Evolutionary conservation across 2,329 filamentous ascomycete species (phyloP).

Genomic region (Alternaria panax): DNA sequence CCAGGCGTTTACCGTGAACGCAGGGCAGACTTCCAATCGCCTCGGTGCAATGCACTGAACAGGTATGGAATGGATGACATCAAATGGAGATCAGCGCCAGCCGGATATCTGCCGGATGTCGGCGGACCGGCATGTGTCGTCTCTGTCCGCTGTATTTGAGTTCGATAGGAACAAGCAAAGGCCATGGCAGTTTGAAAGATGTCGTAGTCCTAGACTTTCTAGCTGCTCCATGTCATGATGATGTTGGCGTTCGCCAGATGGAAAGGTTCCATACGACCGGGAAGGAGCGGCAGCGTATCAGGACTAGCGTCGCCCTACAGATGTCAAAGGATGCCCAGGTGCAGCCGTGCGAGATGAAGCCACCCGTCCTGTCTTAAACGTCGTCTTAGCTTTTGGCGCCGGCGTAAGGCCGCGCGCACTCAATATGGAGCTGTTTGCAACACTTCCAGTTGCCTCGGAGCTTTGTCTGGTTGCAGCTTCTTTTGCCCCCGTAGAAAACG

Average conservation of each 20-base stretch:
- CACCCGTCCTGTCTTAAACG: conserved; percentile 10
- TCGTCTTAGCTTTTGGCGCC: conserved; percentile 4
- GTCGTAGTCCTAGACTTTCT: neutral
- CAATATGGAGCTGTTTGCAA: neutral
- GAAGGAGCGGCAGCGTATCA: conserved; percentile 1
- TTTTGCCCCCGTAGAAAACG: neutral
- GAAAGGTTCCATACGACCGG: neutral
- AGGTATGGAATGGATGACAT: conserved; percentile 8
- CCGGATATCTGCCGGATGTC: neutral
- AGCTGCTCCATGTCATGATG: neutral
- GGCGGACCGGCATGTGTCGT: neutral
- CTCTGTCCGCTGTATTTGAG: neutral
- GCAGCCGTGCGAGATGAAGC: conserved; percentile 10
- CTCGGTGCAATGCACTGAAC: conserved; percentile 10
- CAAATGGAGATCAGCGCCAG: conserved; percentile 16
- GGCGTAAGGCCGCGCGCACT: neutral
- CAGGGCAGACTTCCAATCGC: conserved; percentile 2
- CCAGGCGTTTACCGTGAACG: neutral
- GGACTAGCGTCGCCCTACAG: neutral
- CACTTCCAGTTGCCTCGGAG: conserved; percentile 4
- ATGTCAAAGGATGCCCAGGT: neutral
- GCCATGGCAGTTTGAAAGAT: neutral
- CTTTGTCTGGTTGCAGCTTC: conserved; percentile 2
- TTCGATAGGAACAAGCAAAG: neutral
- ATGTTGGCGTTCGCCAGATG: neutral